These are phyloP conservation scores for Chiua virens DNA, from an alignment of 768 basidiomycete genomes.

Conservation along the genomic window DNA sequence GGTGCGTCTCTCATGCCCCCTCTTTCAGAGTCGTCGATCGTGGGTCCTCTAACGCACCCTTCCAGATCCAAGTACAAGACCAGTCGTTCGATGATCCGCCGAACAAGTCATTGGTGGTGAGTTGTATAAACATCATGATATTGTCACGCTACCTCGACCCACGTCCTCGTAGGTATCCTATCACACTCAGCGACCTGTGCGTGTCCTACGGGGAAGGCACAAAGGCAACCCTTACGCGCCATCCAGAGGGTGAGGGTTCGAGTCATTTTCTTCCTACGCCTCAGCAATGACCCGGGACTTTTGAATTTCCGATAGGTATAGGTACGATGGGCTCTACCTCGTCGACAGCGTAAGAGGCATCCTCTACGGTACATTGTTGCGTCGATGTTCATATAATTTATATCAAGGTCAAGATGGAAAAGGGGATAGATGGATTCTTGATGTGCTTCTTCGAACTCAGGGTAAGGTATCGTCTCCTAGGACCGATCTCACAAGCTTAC, in stretches of 20 bases:
- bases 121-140: not conserved
- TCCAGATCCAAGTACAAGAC: slow-evolving; percentile 20
- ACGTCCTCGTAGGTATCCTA: slow-evolving; percentile 27
- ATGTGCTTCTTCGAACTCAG: slow-evolving; percentile 16
- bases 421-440: slow-evolving; percentile 17
- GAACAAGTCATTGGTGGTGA: slow-evolving; percentile 23
- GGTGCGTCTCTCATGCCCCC: not conserved
- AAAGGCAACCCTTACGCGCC: slow-evolving; percentile 16
- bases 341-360: slow-evolving; percentile 21
- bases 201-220: slow-evolving; percentile 37
- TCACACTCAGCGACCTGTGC: slow-evolving; percentile 32
- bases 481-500: too few relatives aligned
- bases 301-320: slow-evolving; percentile 18
- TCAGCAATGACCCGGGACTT: not conserved
- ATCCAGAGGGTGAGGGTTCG: too few relatives aligned
- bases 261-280: too few relatives aligned
- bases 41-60: not conserved
- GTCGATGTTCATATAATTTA: not conserved
- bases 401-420: slow-evolving; percentile 13
- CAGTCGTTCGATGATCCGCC: slow-evolving; percentile 23
- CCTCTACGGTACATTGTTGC: not conserved
- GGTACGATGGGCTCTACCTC: slow-evolving; percentile 34
- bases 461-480: too few relatives aligned
- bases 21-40: too few relatives aligned
- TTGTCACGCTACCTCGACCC: not conserved